phyloP scores from a whole-genome alignment of 2,329 filamentous ascomycete genomes.

The Penicillium frequentans region DNA sequence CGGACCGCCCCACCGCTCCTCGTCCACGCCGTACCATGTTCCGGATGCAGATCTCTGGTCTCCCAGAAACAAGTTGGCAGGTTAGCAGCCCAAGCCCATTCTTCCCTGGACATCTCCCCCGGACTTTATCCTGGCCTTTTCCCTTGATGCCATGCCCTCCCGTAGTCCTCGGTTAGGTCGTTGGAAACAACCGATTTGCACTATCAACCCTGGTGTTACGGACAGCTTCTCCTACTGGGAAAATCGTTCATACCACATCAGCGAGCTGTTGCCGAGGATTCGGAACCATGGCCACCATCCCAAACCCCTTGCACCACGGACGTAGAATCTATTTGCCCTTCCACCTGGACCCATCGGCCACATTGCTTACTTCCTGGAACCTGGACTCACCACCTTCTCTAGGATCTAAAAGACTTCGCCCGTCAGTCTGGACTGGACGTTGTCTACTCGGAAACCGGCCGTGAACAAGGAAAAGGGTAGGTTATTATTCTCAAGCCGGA shows the following conservation, averaged over 20 bases:
- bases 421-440: slow-evolving; percentile 95
- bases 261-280: slow-evolving; percentile 2
- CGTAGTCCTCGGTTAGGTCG: slow-evolving; percentile 9
- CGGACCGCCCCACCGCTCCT: slow-evolving; percentile 64
- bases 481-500: slow-evolving; percentile 37
- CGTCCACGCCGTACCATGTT: slow-evolving; percentile 92
- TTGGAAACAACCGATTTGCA: slow-evolving; percentile 12
- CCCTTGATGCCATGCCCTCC: slow-evolving; percentile 11
- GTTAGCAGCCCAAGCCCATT: slow-evolving; percentile 66
- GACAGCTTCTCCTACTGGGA: background rate
- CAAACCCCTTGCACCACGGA: slow-evolving; percentile 18
- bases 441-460: slow-evolving; percentile 94
- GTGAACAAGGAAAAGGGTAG: slow-evolving; percentile 90
- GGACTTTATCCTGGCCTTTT: slow-evolving; percentile 21
- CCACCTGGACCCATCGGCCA: slow-evolving; percentile 16
- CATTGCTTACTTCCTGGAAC: slow-evolving; percentile 48
- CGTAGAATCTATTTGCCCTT: slow-evolving; percentile 12
- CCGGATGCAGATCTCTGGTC: slow-evolving; percentile 96
- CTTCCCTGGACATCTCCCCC: slow-evolving; percentile 24
- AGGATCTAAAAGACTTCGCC: slow-evolving; percentile 99
- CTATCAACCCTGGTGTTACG: slow-evolving; percentile 3
- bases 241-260: background rate
- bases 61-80: slow-evolving; percentile 99
- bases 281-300: slow-evolving; percentile 11
- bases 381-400: slow-evolving; percentile 78